These are phyloP conservation scores for Wickerhamiella slavikovae DNA, from an alignment of 805 yeast genomes.

Conservation along the genomic window DNA sequence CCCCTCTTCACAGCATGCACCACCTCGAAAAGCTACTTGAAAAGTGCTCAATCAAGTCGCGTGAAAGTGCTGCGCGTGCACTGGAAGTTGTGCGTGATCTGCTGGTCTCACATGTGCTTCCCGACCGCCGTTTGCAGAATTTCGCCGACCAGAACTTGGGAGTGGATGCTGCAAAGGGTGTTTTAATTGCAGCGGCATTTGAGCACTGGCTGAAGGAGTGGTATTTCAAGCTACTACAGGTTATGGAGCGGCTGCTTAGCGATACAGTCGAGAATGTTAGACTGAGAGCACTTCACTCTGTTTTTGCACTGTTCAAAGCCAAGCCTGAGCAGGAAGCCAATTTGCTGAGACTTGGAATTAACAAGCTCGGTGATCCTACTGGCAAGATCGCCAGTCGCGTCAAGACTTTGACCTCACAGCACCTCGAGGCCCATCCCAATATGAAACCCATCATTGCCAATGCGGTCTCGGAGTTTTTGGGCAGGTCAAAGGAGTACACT, in stretches of 20 bases:
- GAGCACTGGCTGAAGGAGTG: conserved; percentile 72
- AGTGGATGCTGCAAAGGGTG: conserved; percentile 26
- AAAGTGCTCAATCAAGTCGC: conserved; percentile 74
- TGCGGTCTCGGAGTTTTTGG: conserved; percentile 59
- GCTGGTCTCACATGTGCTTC: conserved; percentile 63
- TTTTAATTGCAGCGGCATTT: conserved; percentile 56
- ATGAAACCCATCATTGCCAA: conserved; percentile 73
- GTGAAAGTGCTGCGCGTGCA: conserved; percentile 84
- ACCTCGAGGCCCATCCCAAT: conserved; percentile 85
- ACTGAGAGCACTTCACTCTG: conserved; percentile 50
- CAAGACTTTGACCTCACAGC: conserved; percentile 55
- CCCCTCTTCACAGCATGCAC: conserved; percentile 75
- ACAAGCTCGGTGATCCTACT: conserved; percentile 84
- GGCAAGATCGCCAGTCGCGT: conserved; percentile 79
- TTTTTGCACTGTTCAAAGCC: conserved; percentile 57
- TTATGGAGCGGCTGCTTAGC: conserved; percentile 62
- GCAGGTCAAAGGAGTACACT: conserved; percentile 58
- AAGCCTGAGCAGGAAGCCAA: conserved; percentile 97
- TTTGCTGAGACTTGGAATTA: conserved; percentile 68
- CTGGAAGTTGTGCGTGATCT: conserved; percentile 80
- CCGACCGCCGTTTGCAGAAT: conserved; percentile 54
- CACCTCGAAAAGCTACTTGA: conserved; percentile 60
- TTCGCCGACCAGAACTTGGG: conserved; percentile 57
- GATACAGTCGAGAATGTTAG: conserved; percentile 83
- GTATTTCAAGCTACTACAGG: conserved; percentile 56